Conservation (phyloP, 768 basidiomycete species). For the Hericium rajendrae region DNA sequence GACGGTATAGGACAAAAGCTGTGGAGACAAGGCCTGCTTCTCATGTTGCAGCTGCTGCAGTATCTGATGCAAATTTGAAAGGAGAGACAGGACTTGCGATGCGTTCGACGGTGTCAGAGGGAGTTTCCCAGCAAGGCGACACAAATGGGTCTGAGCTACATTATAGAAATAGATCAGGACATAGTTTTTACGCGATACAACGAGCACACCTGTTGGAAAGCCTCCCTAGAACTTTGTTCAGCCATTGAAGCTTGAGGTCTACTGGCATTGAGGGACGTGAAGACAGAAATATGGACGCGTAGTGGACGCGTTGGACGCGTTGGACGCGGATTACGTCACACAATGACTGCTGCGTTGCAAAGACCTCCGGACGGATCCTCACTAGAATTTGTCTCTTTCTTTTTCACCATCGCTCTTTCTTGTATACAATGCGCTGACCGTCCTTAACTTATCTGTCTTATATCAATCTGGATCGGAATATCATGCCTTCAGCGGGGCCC, state of each 20-base stretch:
- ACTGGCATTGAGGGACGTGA: neutral
- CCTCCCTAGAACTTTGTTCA: neutral
- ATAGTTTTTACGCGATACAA: neutral
- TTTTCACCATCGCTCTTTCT: neutral
- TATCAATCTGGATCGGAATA: neutral
- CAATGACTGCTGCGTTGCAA: neutral
- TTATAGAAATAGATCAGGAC: neutral
- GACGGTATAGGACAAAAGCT: constrained; percentile 75
- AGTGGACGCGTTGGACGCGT: neutral
- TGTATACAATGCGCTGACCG: neutral
- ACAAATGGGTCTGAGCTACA: constrained; percentile 58
- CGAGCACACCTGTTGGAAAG: constrained; percentile 10
- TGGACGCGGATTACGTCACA: neutral
- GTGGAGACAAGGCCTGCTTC: constrained; percentile 34
- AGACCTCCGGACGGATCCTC: neutral
- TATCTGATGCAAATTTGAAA: constrained; percentile 41
- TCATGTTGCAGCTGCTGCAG: constrained; percentile 36
- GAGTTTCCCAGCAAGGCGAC: constrained; percentile 73
- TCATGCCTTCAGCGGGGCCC: constrained; percentile 23
- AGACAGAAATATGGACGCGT: neutral
- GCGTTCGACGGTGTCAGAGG: constrained; percentile 46
- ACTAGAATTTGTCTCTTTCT: neutral
- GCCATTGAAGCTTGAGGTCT: constrained; percentile 3
- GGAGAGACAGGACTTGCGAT: constrained; percentile 35
- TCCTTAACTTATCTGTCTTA: neutral